Evolutionary conservation across 768 basidiomycete species (phyloP).

Genomic region (Hygrocybe punicea): DNA sequence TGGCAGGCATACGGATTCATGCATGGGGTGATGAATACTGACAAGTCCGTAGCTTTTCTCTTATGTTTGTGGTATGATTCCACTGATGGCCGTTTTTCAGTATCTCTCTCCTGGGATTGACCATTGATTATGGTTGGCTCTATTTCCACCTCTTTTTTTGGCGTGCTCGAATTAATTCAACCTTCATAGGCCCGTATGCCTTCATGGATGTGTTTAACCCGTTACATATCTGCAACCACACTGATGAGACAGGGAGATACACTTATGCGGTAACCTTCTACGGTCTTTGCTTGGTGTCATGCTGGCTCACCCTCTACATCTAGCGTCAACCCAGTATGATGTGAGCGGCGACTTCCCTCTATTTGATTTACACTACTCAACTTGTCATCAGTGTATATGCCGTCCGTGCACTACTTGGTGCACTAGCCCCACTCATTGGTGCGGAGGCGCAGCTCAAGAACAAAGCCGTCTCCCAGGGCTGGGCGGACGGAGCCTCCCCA

Average conservation of each 20-base stretch:
- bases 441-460: constrained; percentile 62
- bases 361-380: constrained; percentile 2
- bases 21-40: constrained; percentile 97
- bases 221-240: constrained; percentile 87
- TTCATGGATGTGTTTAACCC: constrained; percentile 93
- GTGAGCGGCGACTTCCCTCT: constrained; percentile 38
- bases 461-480: constrained; percentile 53
- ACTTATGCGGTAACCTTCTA: constrained; percentile 52
- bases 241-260: constrained; percentile 74
- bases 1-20: constrained; percentile 96
- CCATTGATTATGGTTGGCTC: constrained; percentile 66
- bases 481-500: constrained; percentile 53
- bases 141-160: background rate
- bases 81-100: constrained; percentile 35
- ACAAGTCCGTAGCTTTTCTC: constrained; percentile 58
- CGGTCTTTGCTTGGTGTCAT: background rate
- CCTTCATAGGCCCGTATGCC: constrained; percentile 69
- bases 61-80: background rate
- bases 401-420: constrained; percentile 67
- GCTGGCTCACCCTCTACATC: background rate
- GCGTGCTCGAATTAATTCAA: background rate
- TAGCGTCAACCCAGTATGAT: constrained; percentile 79
- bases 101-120: constrained; percentile 69
- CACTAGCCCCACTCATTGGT: constrained; percentile 83
- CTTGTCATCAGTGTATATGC: constrained; percentile 60